Percentiles rank a stretch among this genome's conserved stretches.
Evolutionary conservation across 306 rosid species (phyloP).

Genomic region (Luffa acutangula): DNA sequence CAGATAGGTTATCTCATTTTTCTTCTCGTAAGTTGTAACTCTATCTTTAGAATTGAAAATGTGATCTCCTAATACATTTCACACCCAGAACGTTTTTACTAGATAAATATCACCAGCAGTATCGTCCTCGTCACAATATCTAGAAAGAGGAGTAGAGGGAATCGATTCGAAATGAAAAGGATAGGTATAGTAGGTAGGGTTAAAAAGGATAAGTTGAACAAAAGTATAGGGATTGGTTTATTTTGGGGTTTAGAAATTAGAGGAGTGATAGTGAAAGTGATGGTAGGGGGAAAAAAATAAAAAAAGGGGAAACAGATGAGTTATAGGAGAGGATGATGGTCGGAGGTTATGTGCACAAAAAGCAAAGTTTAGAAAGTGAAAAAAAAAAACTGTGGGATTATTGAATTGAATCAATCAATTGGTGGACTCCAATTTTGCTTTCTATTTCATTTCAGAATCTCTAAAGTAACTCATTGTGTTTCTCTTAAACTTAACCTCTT

Average conservation of each 20-base stretch:
- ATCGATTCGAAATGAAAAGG: no score
- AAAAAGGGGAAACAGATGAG: neutral
- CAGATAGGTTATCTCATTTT: no score
- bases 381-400: neutral
- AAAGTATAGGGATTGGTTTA: no score
- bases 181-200: neutral
- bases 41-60: no score
- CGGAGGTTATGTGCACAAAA: neutral
- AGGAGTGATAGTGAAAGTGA: neutral
- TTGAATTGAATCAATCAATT: no score
- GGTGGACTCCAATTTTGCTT: neutral
- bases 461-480: neutral
- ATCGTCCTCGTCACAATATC: no score
- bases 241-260: neutral
- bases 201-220: neutral
- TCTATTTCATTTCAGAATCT: neutral
- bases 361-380: neutral
- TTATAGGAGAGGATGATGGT: neutral
- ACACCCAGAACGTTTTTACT: no score
- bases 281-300: neutral
- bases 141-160: neutral
- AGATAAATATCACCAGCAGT: no score
- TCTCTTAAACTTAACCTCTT: neutral
- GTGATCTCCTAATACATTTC: no score
- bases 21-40: no score